These are phyloP conservation scores for Schizosaccharomyces cryophilus DNA, from an alignment of 805 yeast species.

Conservation along the genomic window DNA sequence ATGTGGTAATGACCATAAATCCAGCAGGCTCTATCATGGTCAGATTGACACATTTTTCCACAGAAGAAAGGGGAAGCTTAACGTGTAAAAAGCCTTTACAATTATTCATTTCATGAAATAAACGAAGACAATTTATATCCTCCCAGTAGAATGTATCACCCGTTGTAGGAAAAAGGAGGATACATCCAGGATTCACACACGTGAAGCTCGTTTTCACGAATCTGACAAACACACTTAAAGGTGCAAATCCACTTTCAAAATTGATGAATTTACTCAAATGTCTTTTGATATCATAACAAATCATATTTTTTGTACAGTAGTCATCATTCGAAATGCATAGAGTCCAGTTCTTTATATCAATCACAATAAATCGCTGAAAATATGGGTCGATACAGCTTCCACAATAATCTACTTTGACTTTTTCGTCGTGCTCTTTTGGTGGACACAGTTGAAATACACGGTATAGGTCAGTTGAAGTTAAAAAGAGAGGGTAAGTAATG, in stretches of 20 bases:
- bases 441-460: not conserved
- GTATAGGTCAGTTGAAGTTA: not conserved
- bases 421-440: not conserved
- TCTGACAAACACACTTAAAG: not conserved
- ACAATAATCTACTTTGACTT: not conserved
- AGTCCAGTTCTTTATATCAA: no score
- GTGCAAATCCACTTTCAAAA: no score
- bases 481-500: not conserved
- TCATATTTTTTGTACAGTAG: no score
- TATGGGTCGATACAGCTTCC: no score
- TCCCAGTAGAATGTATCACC: not conserved
- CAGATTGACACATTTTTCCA: not conserved
- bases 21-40: not conserved
- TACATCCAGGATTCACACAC: not conserved
- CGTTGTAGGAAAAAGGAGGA: not conserved
- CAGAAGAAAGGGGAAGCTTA: no score
- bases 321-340: no score
- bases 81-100: not conserved
- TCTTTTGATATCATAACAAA: no score
- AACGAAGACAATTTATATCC: not conserved
- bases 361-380: no score
- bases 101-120: not conserved
- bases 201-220: not conserved
- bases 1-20: not conserved
- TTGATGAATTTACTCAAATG: no score